Conservation (phyloP, 2,329 filamentous ascomycete species). For the Fusarium subglutinans region DNA sequence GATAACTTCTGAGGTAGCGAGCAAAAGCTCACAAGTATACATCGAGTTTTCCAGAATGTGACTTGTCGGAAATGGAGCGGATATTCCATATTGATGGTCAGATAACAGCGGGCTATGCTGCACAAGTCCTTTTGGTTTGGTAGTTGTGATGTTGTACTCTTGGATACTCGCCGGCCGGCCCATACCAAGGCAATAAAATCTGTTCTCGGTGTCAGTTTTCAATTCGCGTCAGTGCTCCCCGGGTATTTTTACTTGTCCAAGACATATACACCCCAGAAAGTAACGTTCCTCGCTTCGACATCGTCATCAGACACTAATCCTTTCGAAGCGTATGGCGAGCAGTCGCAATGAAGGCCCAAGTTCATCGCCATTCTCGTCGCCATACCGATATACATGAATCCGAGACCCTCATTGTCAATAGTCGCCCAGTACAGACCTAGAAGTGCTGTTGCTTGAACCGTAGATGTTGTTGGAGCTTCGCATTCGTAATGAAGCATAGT, state of each 20-base stretch:
- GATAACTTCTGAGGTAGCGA: background rate
- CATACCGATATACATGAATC: constrained; percentile 9
- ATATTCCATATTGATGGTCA: background rate
- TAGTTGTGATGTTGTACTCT: constrained; percentile 7
- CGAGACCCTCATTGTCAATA: background rate
- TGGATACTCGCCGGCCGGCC: background rate
- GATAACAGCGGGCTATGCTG: background rate
- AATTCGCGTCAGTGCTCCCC: background rate
- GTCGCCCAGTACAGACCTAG: background rate
- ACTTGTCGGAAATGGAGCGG: background rate
- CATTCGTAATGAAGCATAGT: constrained; percentile 1
- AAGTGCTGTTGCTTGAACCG: background rate
- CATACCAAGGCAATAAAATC: constrained; percentile 1
- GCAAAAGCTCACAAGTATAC: constrained; percentile 1
- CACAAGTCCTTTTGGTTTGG: background rate
- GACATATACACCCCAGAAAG: constrained; percentile 8
- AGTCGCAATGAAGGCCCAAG: background rate
- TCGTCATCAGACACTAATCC: background rate
- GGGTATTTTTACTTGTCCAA: background rate
- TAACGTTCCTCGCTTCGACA: background rate
- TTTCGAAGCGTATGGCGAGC: background rate
- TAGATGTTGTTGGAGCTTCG: background rate
- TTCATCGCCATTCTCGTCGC: constrained; percentile 10
- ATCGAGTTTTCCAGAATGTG: background rate
- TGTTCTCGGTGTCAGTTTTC: background rate